phyloP scores from a whole-genome alignment of 805 yeast genomes.

The Lipomyces spencermartinsiae region DNA sequence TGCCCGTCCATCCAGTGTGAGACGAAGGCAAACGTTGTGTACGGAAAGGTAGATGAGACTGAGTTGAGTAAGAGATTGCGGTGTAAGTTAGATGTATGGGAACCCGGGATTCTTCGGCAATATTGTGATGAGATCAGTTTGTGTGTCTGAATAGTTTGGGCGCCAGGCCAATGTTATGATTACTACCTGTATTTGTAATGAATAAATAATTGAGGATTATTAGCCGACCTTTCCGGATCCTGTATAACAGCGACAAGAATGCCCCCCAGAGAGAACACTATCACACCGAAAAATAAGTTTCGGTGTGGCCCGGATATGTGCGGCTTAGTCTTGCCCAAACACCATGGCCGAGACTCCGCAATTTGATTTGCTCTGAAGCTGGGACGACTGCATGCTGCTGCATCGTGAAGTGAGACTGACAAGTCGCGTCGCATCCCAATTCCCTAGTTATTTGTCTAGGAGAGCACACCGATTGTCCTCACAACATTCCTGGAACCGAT shows the following conservation, averaged over 20 bases:
- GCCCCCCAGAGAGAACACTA: too few relatives aligned
- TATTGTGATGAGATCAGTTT: constrained; percentile 11
- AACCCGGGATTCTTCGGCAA: constrained; percentile 9
- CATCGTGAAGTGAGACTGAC: neutral
- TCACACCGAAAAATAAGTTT: too few relatives aligned
- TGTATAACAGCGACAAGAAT: neutral
- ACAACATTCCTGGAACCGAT: neutral
- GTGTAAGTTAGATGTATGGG: neutral
- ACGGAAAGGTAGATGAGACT: constrained; percentile 6
- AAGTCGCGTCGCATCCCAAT: neutral
- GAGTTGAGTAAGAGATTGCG: neutral
- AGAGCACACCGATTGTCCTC: neutral
- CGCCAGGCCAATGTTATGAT: neutral
- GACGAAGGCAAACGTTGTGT: neutral
- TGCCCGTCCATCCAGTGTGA: neutral
- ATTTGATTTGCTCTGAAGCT: neutral
- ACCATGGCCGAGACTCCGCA: neutral
- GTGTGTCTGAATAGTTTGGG: constrained; percentile 1
- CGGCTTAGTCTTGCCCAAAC: too few relatives aligned
- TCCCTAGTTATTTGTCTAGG: neutral
- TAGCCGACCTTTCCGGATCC: neutral
- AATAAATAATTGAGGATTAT: neutral
- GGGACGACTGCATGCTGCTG: neutral
- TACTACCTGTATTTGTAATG: neutral
- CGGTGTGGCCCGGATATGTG: neutral